Evolutionary conservation across 106 monocot species (phyloP).

Genomic region (Dioscorea dumetorum): DNA sequence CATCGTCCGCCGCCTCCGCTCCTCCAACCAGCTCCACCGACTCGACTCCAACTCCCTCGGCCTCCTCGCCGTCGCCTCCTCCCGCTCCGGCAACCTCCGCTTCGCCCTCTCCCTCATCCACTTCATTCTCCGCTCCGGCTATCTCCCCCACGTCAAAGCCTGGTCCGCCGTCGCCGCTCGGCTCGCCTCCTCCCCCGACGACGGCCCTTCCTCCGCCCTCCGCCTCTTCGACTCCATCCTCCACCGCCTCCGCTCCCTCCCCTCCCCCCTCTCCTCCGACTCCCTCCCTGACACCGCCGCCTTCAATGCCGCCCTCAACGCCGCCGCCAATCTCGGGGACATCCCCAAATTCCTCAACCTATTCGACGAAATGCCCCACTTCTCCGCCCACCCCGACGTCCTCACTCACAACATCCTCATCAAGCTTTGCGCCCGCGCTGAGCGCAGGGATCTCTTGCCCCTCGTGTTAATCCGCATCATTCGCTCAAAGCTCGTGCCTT

Average conservation of each 20-base stretch:
- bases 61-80: slow-evolving; percentile 56
- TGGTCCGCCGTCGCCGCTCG: slow-evolving; percentile 68
- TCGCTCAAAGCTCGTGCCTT: slow-evolving; percentile 33
- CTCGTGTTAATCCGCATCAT: slow-evolving; percentile 46
- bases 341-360: slow-evolving; percentile 35
- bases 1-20: slow-evolving; percentile 58
- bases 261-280: slow-evolving; percentile 17
- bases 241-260: slow-evolving; percentile 24
- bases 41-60: slow-evolving; percentile 83
- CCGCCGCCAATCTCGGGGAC: slow-evolving; percentile 75
- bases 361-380: slow-evolving; percentile 73
- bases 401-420: slow-evolving; percentile 73
- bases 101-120: slow-evolving; percentile 34
- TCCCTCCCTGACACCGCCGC: slow-evolving; percentile 69
- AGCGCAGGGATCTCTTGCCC: slow-evolving; percentile 57
- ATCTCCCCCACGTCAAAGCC: slow-evolving; percentile 79
- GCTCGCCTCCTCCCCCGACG: slow-evolving; percentile 44
- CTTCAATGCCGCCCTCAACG: slow-evolving; percentile 84
- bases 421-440: slow-evolving; percentile 80
- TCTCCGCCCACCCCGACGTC: slow-evolving; percentile 42
- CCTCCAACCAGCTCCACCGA: slow-evolving; percentile 44
- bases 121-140: slow-evolving; percentile 41
- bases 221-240: slow-evolving; percentile 53
- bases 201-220: slow-evolving; percentile 47
- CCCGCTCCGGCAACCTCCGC: slow-evolving; percentile 18